phyloP scores from a whole-genome alignment of 129 eudicot species.

The Escallonia herrerae region DNA sequence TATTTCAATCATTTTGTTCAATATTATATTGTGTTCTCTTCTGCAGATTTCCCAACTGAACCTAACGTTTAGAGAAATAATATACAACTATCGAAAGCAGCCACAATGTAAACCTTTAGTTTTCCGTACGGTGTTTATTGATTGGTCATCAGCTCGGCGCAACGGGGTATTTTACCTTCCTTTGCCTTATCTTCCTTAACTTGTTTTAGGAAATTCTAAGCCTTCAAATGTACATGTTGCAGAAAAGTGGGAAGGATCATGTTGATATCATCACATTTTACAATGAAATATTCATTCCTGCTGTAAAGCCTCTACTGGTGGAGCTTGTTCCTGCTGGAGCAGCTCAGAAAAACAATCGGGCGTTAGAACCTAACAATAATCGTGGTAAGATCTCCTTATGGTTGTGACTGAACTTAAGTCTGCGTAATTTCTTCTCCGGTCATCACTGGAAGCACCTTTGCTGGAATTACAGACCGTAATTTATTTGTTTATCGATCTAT shows the following conservation, averaged over 20 bases:
- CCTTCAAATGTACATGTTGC: slow-evolving; percentile 23
- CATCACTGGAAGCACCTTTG: background rate
- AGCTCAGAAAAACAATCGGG: slow-evolving; percentile 34
- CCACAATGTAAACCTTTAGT: slow-evolving; percentile 94
- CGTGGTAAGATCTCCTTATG: slow-evolving; percentile 37
- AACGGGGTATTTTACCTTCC: slow-evolving; percentile 37
- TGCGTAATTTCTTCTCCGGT: background rate
- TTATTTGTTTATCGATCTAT: background rate
- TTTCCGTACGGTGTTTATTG: slow-evolving; percentile 82
- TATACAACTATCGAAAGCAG: slow-evolving; percentile 77
- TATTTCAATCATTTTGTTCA: slow-evolving; percentile 1
- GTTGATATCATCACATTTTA: slow-evolving; percentile 87
- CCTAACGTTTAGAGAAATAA: slow-evolving; percentile 82
- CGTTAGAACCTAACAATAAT: slow-evolving; percentile 43
- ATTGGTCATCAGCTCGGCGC: slow-evolving; percentile 52
- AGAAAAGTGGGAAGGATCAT: slow-evolving; percentile 83
- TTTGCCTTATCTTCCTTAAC: background rate
- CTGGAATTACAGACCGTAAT: background rate
- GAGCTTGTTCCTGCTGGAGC: slow-evolving; percentile 64
- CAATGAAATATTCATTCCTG: slow-evolving; percentile 80
- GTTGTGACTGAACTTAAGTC: background rate
- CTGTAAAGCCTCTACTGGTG: slow-evolving; percentile 75
- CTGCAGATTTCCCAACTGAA: slow-evolving; percentile 84
- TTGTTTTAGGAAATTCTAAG: slow-evolving; percentile 3
- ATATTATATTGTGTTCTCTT: slow-evolving; percentile 6